These are phyloP conservation scores for Trypanosoma brucei DNA, from an alignment of 208 protist species.

Conservation along the genomic window DNA sequence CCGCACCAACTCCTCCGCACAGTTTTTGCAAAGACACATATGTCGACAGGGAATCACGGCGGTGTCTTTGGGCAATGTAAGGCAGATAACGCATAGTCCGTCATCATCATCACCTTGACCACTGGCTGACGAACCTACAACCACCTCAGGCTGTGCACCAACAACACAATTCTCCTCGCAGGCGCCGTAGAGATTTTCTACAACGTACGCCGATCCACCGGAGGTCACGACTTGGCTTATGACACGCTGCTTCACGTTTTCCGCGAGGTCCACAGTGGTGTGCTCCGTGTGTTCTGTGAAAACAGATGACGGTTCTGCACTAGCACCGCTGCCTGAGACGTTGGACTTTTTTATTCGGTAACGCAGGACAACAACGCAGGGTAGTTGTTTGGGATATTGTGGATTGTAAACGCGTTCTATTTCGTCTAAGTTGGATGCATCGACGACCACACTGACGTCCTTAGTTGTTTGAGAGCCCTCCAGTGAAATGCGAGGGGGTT, in stretches of 20 bases:
- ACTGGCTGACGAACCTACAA: slow-evolving; percentile 65
- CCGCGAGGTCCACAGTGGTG: slow-evolving; percentile 79
- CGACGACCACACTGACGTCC: slow-evolving; percentile 72
- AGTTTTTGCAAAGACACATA: slow-evolving; percentile 93
- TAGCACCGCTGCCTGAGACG: no score
- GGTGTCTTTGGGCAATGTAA: slow-evolving; percentile 73
- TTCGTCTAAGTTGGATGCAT: slow-evolving; percentile 69
- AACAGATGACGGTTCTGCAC: slow-evolving; percentile 16
- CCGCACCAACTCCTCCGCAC: slow-evolving; percentile 88
- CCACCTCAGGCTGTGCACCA: slow-evolving; percentile 46
- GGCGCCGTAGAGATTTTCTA: slow-evolving; percentile 84
- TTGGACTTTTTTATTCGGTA: slow-evolving; percentile 28
- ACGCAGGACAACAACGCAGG: slow-evolving; percentile 86
- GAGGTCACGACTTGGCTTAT: slow-evolving; percentile 82
- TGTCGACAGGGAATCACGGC: slow-evolving; percentile 73
- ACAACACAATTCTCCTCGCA: slow-evolving; percentile 51
- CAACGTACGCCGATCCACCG: slow-evolving; percentile 72
- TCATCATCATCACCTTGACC: slow-evolving; percentile 75
- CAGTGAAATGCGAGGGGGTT: slow-evolving; percentile 65
- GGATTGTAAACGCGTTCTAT: slow-evolving; percentile 84
- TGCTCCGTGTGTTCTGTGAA: slow-evolving; percentile 83
- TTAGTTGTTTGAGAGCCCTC: slow-evolving; percentile 66
- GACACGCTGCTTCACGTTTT: slow-evolving; percentile 72
- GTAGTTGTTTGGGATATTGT: slow-evolving; percentile 88
- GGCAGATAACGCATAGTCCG: slow-evolving; percentile 91